Percentiles rank a stretch among this genome's conserved stretches.
Conservation (phyloP, 768 basidiomycete species). For the Crepidotus variabilis region DNA sequence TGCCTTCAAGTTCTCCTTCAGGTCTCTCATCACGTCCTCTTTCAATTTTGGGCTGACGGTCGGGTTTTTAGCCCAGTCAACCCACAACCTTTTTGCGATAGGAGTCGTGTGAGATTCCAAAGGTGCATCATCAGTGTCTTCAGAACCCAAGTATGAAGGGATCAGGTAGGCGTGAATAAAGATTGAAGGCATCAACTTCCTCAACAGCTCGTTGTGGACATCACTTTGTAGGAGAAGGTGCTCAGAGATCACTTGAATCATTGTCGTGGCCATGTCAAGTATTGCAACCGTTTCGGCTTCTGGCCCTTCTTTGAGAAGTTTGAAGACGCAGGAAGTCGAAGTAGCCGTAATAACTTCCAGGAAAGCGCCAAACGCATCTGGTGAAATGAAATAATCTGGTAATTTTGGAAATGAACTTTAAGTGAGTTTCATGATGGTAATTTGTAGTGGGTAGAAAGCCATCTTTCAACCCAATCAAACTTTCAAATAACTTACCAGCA, state of each 20-base stretch:
- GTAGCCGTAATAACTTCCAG: background rate
- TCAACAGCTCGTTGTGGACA: constrained; percentile 1
- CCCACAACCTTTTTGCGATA: constrained; percentile 32
- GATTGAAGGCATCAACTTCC: constrained; percentile 31
- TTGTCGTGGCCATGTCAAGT: constrained; percentile 25
- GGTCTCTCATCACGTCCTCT: constrained; percentile 32
- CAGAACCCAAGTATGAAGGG: constrained; percentile 28
- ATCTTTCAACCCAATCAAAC: too few species aligned
- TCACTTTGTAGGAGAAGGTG: constrained; percentile 3
- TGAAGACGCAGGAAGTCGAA: background rate
- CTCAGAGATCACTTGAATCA: constrained; percentile 27
- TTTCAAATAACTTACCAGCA: too few species aligned
- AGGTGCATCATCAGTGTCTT: constrained; percentile 9
- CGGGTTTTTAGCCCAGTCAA: constrained; percentile 21
- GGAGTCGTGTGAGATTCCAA: constrained; percentile 14
- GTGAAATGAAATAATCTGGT: background rate
- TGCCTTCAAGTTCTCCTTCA: constrained; percentile 27
- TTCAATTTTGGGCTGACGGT: constrained; percentile 22
- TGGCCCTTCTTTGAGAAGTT: constrained; percentile 6
- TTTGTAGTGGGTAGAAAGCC: too few species aligned
- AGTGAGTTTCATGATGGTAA: background rate
- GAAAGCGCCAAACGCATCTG: background rate
- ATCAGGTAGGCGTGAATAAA: constrained; percentile 48
- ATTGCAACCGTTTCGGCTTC: constrained; percentile 18
- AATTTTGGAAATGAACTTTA: background rate